Base-by-base conservation (phyloP, 179 eudicot species). In the Beta macrorhiza region DNA sequence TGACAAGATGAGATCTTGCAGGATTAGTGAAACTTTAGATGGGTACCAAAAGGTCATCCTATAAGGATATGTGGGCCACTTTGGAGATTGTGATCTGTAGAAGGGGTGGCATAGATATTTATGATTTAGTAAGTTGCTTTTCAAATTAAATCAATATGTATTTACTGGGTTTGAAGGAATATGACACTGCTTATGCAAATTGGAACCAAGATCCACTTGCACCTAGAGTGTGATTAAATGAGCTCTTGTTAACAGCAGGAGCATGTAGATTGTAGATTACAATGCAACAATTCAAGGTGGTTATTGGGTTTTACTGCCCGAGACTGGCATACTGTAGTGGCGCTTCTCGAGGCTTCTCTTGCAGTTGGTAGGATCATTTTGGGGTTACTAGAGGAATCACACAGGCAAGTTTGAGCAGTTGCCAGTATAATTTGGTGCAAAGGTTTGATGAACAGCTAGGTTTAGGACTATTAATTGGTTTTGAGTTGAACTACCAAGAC, bases 131-230 rank as follows among this genome's bases (percentile, higher is more conserved):
- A 63, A 69, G 56, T 47, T 70, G 25, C 17, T 45, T 45, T 52
- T 47, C 55, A 70, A 47, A 47, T 19, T 7, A 70, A 45, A 70
- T 47, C 10, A 17, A 7, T n/a, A 32, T 45, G 2, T 70, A 0
- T 17, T 45, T 44, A 45, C 25, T 49, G 55, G 20, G 55, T 19
- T 20, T n/a, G 0, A 20, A 8, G 37, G 7, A 1, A 20, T 32
- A 37, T 14, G 63, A 29, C 69, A 64, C 44, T 64, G 69, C 69
- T 25, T 29, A 64, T 64, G 69, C 16, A 64, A 64, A 64, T 64
- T 64, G 42, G 44, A 64, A 64, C 7, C 69, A 64, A 64, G 69
- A 22, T 53, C 61, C 76, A 51, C 37, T 51, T 72, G 76, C 76
- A 72, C 5, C 2, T 68, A 13, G 29, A 45, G 53, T 17, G 47